A percentile compares a stretch with the other conserved stretches of the same genome.
Evolutionary conservation across 78 protist genomes (phyloP).

Genomic region (Polysphondylium violaceum): DNA sequence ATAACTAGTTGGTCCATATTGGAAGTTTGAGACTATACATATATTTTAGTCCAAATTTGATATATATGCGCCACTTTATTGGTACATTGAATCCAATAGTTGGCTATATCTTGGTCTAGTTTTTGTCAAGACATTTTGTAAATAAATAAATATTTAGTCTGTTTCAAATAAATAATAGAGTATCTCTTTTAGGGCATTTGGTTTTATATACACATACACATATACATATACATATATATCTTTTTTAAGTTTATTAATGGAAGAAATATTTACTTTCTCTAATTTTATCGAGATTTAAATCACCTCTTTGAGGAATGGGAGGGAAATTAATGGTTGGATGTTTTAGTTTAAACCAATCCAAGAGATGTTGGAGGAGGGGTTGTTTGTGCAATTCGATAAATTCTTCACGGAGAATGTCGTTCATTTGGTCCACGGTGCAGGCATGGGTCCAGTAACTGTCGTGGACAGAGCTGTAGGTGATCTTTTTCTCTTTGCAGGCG

Average conservation of each 20-base stretch:
- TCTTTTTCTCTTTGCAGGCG: constrained; percentile 2
- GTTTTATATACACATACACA: too few species aligned
- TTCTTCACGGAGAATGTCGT: constrained; percentile 79
- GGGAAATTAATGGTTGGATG: constrained; percentile 73
- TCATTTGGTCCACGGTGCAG: constrained; percentile 63
- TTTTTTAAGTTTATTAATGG: constrained; percentile 35
- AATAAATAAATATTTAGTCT: too few species aligned
- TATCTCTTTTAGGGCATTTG: too few species aligned
- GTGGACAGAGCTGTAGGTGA: constrained; percentile 95
- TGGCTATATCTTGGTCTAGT: too few species aligned
- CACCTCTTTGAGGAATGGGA: constrained; percentile 83
- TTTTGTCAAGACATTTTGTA: too few species aligned
- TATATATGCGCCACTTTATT: too few species aligned
- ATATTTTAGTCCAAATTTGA: too few species aligned
- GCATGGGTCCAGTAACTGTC: constrained; percentile 98
- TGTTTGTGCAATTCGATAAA: constrained; percentile 89
- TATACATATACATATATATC: too few species aligned
- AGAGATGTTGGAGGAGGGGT: constrained; percentile 73
- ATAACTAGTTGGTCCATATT: too few species aligned
- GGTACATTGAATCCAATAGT: too few species aligned
- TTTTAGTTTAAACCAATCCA: constrained; percentile 19
- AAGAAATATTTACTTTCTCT: constrained; percentile 85
- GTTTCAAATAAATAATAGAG: too few species aligned
- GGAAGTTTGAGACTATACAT: too few species aligned
- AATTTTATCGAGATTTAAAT: constrained; percentile 77